A percentile compares a stretch with the other conserved stretches of the same genome.
phyloP scores from a whole-genome alignment of 176 grass and related monocot species.

The Musa troglodytarum region DNA sequence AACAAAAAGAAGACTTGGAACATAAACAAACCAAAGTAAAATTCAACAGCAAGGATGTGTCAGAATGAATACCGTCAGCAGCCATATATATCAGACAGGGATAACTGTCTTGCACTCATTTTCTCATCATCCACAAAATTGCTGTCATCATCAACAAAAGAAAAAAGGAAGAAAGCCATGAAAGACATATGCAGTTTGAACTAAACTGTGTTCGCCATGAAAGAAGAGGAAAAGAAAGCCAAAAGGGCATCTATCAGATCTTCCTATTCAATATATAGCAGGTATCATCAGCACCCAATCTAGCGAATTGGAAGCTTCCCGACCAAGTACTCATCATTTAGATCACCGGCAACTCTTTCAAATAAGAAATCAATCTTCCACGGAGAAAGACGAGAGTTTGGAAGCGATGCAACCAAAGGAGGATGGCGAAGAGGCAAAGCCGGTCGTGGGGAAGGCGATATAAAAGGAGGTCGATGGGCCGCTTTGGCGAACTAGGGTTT shows the following conservation, averaged over 20 bases:
- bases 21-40: too few relatives aligned
- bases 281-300: conserved; percentile 1
- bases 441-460: not conserved
- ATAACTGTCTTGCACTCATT: conserved; percentile 58
- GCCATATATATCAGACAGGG: conserved; percentile 63
- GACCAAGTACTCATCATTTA: not conserved
- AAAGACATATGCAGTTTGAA: too few relatives aligned
- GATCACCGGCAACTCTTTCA: not conserved
- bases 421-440: not conserved
- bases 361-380: too few relatives aligned
- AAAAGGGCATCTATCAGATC: conserved; percentile 3
- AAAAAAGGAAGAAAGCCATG: too few relatives aligned
- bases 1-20: too few relatives aligned
- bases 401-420: not conserved
- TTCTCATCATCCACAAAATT: conserved; percentile 53
- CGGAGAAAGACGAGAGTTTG: too few relatives aligned
- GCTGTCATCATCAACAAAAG: not conserved
- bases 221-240: too few relatives aligned
- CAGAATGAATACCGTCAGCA: conserved; percentile 54
- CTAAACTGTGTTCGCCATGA: too few relatives aligned
- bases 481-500: not conserved
- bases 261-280: conserved; percentile 12
- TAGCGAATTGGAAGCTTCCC: not conserved
- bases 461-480: not conserved
- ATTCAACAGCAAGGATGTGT: conserved; percentile 11